A percentile compares a stretch with the other conserved stretches of the same genome.
Conservation (phyloP, 805 yeast species). For the Candida caryicola region DNA sequence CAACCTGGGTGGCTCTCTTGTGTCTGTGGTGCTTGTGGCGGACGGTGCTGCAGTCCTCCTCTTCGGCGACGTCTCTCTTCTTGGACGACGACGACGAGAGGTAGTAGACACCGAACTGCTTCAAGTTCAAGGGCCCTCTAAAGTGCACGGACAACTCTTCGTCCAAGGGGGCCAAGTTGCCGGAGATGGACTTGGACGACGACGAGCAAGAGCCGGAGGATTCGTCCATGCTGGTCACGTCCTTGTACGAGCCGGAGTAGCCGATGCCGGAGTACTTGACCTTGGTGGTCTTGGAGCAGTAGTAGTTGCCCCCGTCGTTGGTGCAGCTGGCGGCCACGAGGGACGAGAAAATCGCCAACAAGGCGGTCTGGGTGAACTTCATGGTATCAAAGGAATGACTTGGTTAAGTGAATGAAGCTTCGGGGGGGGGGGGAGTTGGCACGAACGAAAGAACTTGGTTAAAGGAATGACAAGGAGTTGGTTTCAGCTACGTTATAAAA, state of each 20-base stretch:
- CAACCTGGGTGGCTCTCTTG: slow-evolving; percentile 63
- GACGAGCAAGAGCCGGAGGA: slow-evolving; percentile 69
- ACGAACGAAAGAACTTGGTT: not conserved
- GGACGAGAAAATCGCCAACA: slow-evolving; percentile 21
- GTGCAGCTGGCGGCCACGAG: slow-evolving; percentile 19
- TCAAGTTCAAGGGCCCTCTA: slow-evolving; percentile 81
- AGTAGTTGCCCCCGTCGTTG: slow-evolving; percentile 25
- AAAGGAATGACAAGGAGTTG: not conserved
- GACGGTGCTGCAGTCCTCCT: slow-evolving; percentile 44
- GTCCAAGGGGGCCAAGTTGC: slow-evolving; percentile 73
- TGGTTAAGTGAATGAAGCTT: too few relatives aligned
- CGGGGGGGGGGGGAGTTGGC: slow-evolving; percentile 5
- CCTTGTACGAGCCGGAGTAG: slow-evolving; percentile 77
- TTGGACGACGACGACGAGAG: slow-evolving; percentile 46
- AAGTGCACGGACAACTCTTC: slow-evolving; percentile 87
- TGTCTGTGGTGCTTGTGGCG: slow-evolving; percentile 48
- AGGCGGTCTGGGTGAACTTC: slow-evolving; percentile 23
- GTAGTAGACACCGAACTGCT: slow-evolving; percentile 87
- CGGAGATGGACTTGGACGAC: slow-evolving; percentile 55
- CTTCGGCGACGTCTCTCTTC: slow-evolving; percentile 43
- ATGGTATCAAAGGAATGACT: slow-evolving; percentile 14
- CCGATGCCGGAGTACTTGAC: slow-evolving; percentile 73
- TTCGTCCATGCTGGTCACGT: slow-evolving; percentile 77
- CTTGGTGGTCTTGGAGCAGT: slow-evolving; percentile 70
- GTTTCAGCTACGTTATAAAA: not conserved